Conservation (phyloP, 495 filamentous ascomycete species). For the Cladorrhinum samala region DNA sequence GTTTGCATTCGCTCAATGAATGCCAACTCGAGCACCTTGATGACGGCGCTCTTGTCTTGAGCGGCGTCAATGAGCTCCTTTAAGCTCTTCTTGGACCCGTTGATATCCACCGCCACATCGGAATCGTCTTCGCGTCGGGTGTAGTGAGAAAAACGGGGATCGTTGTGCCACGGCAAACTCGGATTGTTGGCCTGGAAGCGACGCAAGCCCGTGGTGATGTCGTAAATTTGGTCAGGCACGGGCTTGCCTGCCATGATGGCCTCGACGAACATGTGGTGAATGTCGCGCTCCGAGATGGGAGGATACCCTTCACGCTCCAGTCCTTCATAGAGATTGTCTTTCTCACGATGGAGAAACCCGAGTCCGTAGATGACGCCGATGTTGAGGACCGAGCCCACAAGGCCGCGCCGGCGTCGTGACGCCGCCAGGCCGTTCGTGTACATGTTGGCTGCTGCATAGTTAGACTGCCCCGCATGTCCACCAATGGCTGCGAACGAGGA, state of each 20-base stretch:
- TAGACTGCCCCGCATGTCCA: constrained; percentile 44
- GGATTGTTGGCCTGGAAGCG: constrained; percentile 23
- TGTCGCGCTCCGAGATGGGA: constrained; percentile 53
- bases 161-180: constrained; percentile 33
- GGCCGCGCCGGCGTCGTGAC: constrained; percentile 25
- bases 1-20: constrained; percentile 24
- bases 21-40: constrained; percentile 16
- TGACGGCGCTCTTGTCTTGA: constrained; percentile 11
- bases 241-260: constrained; percentile 41
- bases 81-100: constrained; percentile 12
- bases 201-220: constrained; percentile 37
- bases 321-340: constrained; percentile 33
- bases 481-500: constrained; percentile 43
- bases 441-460: constrained; percentile 54
- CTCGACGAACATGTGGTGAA: constrained; percentile 56
- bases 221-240: constrained; percentile 11
- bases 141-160: constrained; percentile 38
- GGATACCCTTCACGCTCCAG: constrained; percentile 42
- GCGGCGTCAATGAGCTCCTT: constrained; percentile 20
- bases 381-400: constrained; percentile 42
- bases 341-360: constrained; percentile 49
- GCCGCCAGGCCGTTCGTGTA: constrained; percentile 45
- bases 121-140: constrained; percentile 13
- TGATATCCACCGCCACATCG: neutral
- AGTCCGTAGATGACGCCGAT: constrained; percentile 54